Evolutionary conservation across 805 yeast genomes (phyloP).

Genomic region (Wickerhamiella cacticola): DNA sequence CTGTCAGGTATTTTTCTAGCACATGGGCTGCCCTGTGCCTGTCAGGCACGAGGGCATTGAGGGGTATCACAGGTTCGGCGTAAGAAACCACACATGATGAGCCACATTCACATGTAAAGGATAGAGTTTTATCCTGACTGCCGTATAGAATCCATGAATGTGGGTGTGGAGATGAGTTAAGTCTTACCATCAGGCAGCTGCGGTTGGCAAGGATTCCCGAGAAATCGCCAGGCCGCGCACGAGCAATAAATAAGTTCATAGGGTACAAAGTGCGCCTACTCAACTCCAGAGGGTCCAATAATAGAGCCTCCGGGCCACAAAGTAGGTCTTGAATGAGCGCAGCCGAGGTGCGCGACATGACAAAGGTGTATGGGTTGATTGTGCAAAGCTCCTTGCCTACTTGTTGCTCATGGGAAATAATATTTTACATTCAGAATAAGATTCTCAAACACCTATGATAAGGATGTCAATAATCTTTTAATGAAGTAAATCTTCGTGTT

Average conservation of each 20-base stretch:
- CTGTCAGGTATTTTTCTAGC: not conserved
- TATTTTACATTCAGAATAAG: too few species aligned
- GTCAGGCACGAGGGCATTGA: not conserved
- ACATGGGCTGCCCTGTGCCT: not conserved
- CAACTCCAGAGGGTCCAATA: not conserved
- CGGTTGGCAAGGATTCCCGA: not conserved
- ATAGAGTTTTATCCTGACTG: not conserved
- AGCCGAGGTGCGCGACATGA: constrained; percentile 10
- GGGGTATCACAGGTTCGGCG: not conserved
- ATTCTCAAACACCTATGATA: too few species aligned
- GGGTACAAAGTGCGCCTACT: not conserved
- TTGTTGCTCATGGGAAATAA: too few species aligned
- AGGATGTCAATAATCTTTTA: too few species aligned
- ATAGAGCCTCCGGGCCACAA: constrained; percentile 1
- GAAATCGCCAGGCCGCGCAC: not conserved
- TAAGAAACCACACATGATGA: not conserved
- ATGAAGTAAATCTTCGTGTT: too few species aligned
- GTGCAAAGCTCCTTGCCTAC: too few species aligned
- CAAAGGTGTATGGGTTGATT: not conserved
- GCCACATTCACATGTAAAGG: constrained; percentile 2
- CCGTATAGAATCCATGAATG: not conserved
- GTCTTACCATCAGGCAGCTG: not conserved
- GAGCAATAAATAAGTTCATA: not conserved
- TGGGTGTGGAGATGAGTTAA: not conserved
- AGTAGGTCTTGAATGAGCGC: constrained; percentile 7